phyloP scores from a whole-genome alignment of 2,329 filamentous ascomycete genomes.

The Colletotrichum tanaceti region DNA sequence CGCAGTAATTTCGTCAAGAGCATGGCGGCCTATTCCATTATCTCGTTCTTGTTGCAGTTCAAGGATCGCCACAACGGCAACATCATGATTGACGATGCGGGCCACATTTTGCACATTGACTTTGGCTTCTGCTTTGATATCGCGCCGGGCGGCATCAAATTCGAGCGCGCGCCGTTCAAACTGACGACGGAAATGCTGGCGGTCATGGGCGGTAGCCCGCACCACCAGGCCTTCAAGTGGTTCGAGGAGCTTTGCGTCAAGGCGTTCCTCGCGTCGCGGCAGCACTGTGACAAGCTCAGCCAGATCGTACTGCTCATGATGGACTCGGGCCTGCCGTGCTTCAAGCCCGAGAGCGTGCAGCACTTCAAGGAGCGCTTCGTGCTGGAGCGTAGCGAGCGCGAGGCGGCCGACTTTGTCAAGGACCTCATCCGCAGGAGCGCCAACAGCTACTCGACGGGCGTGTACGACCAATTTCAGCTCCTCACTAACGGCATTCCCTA shows the following conservation, averaged over 20 bases:
- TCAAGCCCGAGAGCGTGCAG: slow-evolving; percentile 94
- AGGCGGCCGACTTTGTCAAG: slow-evolving; percentile 94
- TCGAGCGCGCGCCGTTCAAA: slow-evolving; percentile 98
- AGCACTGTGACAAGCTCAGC: slow-evolving; percentile 87
- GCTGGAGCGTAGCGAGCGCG: slow-evolving; percentile 87
- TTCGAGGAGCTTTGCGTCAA: slow-evolving; percentile 98
- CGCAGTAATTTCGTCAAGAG: slow-evolving; percentile 98
- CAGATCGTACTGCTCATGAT: slow-evolving; percentile 96
- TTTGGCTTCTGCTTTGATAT: slow-evolving; percentile 99
- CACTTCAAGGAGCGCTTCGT: slow-evolving; percentile 95
- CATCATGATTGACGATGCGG: slow-evolving; percentile 98
- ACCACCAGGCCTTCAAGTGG: slow-evolving; percentile 90
- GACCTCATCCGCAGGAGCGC: slow-evolving; percentile 91
- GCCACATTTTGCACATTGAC: slow-evolving; percentile 98
- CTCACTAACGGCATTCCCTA: slow-evolving; percentile 98
- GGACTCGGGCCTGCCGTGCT: slow-evolving; percentile 94
- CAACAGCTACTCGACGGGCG: slow-evolving; percentile 88
- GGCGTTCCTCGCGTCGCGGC: slow-evolving; percentile 88
- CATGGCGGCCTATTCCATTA: slow-evolving; percentile 98
- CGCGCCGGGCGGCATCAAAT: slow-evolving; percentile 94
- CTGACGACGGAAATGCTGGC: slow-evolving; percentile 97
- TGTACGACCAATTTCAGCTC: slow-evolving; percentile 98
- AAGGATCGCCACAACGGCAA: slow-evolving; percentile 99
- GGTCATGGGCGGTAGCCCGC: slow-evolving; percentile 93
- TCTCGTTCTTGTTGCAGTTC: slow-evolving; percentile 96